These are phyloP conservation scores for Tephrocybe rancida DNA, from an alignment of 768 basidiomycete species.

Conservation along the genomic window DNA sequence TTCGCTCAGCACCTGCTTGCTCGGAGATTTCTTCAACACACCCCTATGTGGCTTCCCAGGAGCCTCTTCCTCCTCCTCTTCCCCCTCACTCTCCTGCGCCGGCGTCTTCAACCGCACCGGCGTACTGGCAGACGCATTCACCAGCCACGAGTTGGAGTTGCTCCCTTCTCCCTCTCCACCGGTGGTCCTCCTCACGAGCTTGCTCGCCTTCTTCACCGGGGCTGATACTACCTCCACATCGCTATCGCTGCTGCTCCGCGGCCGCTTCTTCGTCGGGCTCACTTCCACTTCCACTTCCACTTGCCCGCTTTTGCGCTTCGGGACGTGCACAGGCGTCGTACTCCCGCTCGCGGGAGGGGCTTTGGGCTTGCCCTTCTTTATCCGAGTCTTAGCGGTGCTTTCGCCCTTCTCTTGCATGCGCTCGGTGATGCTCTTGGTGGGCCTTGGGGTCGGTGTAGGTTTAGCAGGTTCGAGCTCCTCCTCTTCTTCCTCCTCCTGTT, in stretches of 20 bases:
- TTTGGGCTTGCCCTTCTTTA: conserved; percentile 18
- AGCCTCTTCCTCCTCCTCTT: conserved; percentile 1
- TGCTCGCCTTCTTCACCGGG: conserved; percentile 14
- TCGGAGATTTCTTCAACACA: conserved; percentile 14
- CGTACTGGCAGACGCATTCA: conserved; percentile 13
- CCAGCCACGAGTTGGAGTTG: conserved; percentile 16
- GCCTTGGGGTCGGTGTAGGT: conserved; percentile 12
- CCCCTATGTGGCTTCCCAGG: conserved; percentile 4
- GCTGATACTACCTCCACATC: conserved; percentile 19
- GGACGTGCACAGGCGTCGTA: conserved; percentile 3
- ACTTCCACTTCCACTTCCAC: background rate
- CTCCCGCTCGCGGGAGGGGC: background rate
- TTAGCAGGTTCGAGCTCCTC: background rate
- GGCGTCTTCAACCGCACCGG: conserved; percentile 11
- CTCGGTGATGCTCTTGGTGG: conserved; percentile 15
- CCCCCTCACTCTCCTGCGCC: background rate
- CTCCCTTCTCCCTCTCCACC: conserved; percentile 11
- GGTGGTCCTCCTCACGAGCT: conserved; percentile 15
- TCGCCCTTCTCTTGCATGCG: conserved; percentile 21
- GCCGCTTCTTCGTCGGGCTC: conserved; percentile 10
- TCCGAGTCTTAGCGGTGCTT: conserved; percentile 21
- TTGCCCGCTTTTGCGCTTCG: conserved; percentile 15
- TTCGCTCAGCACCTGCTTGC: conserved; percentile 13
- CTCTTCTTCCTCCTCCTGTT: conserved; percentile 1
- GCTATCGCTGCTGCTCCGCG: conserved; percentile 9